These are phyloP conservation scores for Fragilariopsis cylindrus DNA, from an alignment of 108 stramenopile genomes.

Conservation along the genomic window DNA sequence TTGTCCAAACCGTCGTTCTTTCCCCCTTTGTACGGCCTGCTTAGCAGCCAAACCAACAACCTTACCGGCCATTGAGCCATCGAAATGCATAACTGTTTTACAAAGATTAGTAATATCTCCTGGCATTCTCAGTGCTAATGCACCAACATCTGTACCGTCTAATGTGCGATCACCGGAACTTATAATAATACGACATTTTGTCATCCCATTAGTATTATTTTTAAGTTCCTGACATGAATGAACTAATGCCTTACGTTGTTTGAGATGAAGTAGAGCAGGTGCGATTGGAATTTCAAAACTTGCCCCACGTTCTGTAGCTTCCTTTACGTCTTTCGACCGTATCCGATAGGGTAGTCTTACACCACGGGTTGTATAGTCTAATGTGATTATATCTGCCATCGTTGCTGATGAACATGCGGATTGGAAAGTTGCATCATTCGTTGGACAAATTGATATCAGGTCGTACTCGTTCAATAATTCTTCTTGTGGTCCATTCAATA, in stretches of 20 bases:
- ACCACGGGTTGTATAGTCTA: slow-evolving; percentile 71
- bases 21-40: slow-evolving; percentile 20
- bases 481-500: slow-evolving; percentile 20
- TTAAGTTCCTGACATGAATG: slow-evolving; percentile 53
- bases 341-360: slow-evolving; percentile 58
- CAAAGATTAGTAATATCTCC: slow-evolving; percentile 54
- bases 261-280: slow-evolving; percentile 59
- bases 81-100: slow-evolving; percentile 36
- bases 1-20: slow-evolving; percentile 23
- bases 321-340: slow-evolving; percentile 51
- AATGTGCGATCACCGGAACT: slow-evolving; percentile 66
- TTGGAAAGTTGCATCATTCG: slow-evolving; percentile 66
- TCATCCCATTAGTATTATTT: not conserved
- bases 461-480: slow-evolving; percentile 61
- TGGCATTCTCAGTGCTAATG: slow-evolving; percentile 56
- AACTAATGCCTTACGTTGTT: slow-evolving; percentile 55
- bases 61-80: slow-evolving; percentile 15
- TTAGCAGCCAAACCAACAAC: slow-evolving; percentile 11
- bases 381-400: slow-evolving; percentile 52
- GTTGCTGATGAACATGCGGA: slow-evolving; percentile 53
- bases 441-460: slow-evolving; percentile 64
- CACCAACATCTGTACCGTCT: slow-evolving; percentile 56
- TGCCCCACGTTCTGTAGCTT: slow-evolving; percentile 43
- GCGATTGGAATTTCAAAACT: slow-evolving; percentile 70
- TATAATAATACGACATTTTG: slow-evolving; percentile 43